Evolutionary conservation across 192 early-diverging fungal genomes (phyloP).

Genomic region (Endogone sp.): DNA sequence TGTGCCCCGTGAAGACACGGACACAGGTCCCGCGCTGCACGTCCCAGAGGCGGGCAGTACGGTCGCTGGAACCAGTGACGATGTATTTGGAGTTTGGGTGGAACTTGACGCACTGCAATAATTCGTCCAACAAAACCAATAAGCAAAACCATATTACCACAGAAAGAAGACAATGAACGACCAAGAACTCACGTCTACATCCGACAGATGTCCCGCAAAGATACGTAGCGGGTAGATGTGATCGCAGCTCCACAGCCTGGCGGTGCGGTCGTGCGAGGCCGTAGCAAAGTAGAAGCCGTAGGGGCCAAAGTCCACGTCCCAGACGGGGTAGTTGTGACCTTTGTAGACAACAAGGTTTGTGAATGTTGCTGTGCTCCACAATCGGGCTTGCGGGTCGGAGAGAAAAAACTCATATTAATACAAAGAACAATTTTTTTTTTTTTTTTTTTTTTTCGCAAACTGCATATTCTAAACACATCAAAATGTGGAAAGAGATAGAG

Average conservation of each 20-base stretch:
- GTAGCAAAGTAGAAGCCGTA: constrained; percentile 97
- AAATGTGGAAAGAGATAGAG: background rate
- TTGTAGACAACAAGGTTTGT: constrained; percentile 93
- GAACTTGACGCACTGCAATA: constrained; percentile 74
- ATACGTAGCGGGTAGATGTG: constrained; percentile 94
- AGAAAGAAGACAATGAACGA: background rate
- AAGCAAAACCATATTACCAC: no score
- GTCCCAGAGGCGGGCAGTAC: constrained; percentile 89
- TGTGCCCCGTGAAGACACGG: constrained; percentile 87
- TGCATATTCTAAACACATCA: background rate
- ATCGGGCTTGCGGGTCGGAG: constrained; percentile 53
- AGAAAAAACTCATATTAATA: background rate
- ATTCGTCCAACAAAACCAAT: background rate
- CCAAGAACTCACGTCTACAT: constrained; percentile 78
- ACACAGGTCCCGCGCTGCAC: constrained; percentile 87
- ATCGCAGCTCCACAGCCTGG: constrained; percentile 95
- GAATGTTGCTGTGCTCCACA: constrained; percentile 92
- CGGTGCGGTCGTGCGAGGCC: constrained; percentile 91
- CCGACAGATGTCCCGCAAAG: constrained; percentile 96
- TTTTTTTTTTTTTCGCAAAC: no score
- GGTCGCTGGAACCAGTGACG: constrained; percentile 88
- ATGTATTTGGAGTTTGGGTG: constrained; percentile 97
- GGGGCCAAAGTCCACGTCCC: constrained; percentile 92
- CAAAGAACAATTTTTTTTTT: no score
- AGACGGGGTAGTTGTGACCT: constrained; percentile 96